Evolutionary conservation across 176 grass and related monocot species (phyloP).

Genomic region (Calamus simplicifolius): DNA sequence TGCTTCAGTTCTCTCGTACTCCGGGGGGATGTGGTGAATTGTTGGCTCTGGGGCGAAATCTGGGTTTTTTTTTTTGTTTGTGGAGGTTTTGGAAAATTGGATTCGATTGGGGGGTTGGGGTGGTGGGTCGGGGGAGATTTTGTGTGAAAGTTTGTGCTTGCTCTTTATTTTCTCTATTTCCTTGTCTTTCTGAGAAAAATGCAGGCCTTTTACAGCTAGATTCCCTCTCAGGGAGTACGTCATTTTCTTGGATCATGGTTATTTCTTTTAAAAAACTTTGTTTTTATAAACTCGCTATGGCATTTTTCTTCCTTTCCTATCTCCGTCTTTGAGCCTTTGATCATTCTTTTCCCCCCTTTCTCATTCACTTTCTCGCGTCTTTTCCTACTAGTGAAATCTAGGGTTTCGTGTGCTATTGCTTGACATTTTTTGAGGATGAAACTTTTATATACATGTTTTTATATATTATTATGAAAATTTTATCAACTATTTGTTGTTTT

Average conservation of each 20-base stretch:
- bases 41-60: no score
- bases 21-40: no score
- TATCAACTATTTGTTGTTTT: no score
- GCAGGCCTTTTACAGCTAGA: conserved; percentile 9
- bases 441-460: no score
- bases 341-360: conserved; percentile 8
- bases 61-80: no score
- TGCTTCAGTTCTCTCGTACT: no score
- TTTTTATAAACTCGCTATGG: conserved; percentile 11
- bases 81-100: no score
- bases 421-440: not conserved
- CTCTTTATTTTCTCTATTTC: not conserved
- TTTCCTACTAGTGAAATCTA: no score
- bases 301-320: not conserved
- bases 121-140: not conserved
- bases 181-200: conserved; percentile 16
- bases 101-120: no score
- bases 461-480: no score
- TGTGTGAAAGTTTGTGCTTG: conserved; percentile 6
- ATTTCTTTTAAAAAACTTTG: conserved; percentile 12
- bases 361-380: not conserved
- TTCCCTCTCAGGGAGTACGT: not conserved
- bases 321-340: not conserved
- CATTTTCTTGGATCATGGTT: conserved; percentile 21
- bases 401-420: conserved; percentile 2